Conservation (phyloP, 257 asterid genomes). For the Nicotiana tomentosiformis region DNA sequence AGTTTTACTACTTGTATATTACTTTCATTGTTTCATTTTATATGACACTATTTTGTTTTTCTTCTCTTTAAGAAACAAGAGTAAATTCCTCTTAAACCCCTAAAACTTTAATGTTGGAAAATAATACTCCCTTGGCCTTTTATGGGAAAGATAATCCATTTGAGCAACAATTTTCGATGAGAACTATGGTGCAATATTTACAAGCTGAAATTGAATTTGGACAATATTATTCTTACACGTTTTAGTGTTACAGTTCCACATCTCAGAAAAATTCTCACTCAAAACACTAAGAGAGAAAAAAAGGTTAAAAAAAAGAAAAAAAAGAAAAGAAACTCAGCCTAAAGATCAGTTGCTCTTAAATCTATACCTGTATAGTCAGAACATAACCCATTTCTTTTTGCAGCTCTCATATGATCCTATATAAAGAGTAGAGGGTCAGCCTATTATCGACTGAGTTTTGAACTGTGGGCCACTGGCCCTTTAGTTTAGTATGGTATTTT, state of each 20-base stretch:
- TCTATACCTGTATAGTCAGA: neutral
- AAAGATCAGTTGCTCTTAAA: neutral
- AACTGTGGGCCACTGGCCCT: no score
- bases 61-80: no score
- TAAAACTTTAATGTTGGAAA: neutral
- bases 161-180: neutral
- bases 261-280: neutral
- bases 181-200: neutral
- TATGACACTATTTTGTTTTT: no score
- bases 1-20: no score
- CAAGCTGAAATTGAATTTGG: neutral
- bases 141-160: neutral
- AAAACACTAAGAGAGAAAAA: neutral
- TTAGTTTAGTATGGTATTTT: no score
- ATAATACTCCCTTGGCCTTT: neutral
- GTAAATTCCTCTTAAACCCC: no score
- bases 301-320: no score
- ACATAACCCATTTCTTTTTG: neutral
- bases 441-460: no score
- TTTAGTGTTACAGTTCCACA: neutral
- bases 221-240: neutral
- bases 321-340: neutral
- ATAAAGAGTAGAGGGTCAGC: no score
- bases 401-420: no score
- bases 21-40: no score